A percentile compares a stretch with the other conserved stretches of the same genome.
phyloP scores from a whole-genome alignment of 2,329 filamentous ascomycete species.

The Epichloe coenophiala region DNA sequence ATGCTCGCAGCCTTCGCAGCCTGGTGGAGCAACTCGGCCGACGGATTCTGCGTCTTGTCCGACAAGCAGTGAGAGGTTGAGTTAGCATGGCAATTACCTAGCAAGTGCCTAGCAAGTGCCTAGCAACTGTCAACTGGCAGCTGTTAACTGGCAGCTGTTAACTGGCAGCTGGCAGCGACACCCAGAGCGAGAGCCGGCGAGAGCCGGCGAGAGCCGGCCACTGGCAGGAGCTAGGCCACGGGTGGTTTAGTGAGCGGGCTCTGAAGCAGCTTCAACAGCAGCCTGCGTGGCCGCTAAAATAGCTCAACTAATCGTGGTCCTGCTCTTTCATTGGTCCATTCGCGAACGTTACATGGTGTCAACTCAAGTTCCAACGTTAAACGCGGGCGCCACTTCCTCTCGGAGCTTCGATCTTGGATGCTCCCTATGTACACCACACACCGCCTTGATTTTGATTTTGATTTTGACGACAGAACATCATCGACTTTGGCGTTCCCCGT shows the following conservation, averaged over 20 bases:
- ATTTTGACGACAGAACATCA: neutral
- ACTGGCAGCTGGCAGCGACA: neutral
- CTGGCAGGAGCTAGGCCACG: neutral
- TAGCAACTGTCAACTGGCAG: too few relatives aligned
- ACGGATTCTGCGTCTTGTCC: neutral
- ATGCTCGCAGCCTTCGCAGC: too few relatives aligned
- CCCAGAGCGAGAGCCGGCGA: neutral
- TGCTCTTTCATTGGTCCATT: neutral
- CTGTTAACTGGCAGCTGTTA: neutral
- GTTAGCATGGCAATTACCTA: too few relatives aligned
- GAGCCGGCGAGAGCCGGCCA: neutral
- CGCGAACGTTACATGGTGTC: neutral
- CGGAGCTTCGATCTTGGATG: neutral
- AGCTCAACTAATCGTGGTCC: neutral
- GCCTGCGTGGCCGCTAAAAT: neutral
- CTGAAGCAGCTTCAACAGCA: neutral
- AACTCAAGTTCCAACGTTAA: neutral
- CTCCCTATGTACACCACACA: neutral
- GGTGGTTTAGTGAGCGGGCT: neutral
- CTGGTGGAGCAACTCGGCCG: too few relatives aligned
- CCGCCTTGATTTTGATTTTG: too few relatives aligned
- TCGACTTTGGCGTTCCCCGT: too few relatives aligned
- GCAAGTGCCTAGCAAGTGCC: neutral
- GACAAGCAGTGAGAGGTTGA: too few relatives aligned
- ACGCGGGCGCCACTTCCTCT: neutral